Conservation (phyloP, 345 rosid genomes). For the Lepidium africanum region DNA sequence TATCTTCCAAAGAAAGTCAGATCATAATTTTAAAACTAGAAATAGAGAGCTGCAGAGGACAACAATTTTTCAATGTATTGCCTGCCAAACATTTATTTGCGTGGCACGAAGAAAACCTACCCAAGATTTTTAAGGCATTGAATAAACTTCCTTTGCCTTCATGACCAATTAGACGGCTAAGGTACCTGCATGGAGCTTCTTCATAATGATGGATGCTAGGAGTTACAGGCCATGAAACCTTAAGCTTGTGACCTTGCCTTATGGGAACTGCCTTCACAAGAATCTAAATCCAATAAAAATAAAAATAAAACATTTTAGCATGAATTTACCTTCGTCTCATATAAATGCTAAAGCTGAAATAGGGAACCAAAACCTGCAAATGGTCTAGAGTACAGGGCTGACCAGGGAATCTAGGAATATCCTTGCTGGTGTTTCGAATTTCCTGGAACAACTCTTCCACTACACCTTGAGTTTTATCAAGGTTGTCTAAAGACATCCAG, state of each 20-base stretch:
- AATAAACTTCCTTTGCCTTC: constrained; percentile 88
- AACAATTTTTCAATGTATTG: background rate
- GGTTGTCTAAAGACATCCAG: constrained; percentile 47
- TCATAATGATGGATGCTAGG: constrained; percentile 69
- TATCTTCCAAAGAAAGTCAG: background rate
- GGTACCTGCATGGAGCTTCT: constrained; percentile 77
- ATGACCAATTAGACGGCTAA: constrained; percentile 72
- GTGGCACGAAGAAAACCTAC: constrained; percentile 35
- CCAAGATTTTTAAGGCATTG: constrained; percentile 70
- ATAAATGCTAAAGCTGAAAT: background rate
- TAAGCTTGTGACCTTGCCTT: constrained; percentile 57
- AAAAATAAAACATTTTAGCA: background rate
- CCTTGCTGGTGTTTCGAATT: constrained; percentile 46
- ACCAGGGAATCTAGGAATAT: constrained; percentile 44
- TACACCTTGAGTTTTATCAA: constrained; percentile 51
- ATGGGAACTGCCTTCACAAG: constrained; percentile 76
- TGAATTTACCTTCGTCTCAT: background rate
- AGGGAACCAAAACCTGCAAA: constrained; percentile 50
- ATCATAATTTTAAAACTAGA: background rate
- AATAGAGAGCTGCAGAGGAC: background rate
- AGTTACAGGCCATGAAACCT: constrained; percentile 67
- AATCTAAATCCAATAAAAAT: constrained; percentile 36
- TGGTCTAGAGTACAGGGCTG: constrained; percentile 74
- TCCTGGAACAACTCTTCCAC: constrained; percentile 62
- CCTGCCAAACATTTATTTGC: background rate